Evolutionary conservation across 2,329 filamentous ascomycete species (phyloP), one percentile per base, ranked within the genome.

Genomic region (Dactylellina parvicollis): DNA sequence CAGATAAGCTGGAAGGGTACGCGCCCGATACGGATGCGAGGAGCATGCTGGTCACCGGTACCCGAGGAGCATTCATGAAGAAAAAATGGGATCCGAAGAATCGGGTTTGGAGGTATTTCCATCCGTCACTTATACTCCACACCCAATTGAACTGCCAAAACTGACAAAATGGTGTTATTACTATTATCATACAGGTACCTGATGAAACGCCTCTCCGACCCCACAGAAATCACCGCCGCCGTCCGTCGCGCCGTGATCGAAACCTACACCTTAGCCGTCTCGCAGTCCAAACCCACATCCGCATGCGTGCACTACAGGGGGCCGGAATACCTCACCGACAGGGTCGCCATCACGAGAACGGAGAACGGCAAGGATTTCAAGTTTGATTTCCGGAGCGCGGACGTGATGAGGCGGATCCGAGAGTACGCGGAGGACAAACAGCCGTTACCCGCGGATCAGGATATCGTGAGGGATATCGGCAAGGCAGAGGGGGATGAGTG

Each of bases 221-320:
- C 32, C 2, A 49, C 59, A n/a, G 50, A 65, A 47, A 55, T 72
- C 52, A 65, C 67, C n/a, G 59, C 67, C 24, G 67, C 67, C 3
- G 67, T 72, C 24, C 59, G 67, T 3, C 59, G 67, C 8, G 67
- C 67, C n/a, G 59, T 64, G 1, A 44, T 72, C 9, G 67, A 72
- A 65, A 65, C 67, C 1, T 72, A 60, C 36, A 50, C 59, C 8
- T 44, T 65, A 24, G 50, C 67, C 2, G 44, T 72, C 26, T 26
- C 59, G 1, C 44, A 47, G 18, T 65, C 67, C 1, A 57, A 72
- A 46, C 67, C 67, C n/a, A 28, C 42, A 12, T 14, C 55, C 14
- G 67, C 67, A n/a, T 72, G 67, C 38, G 59, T 65, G 7, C 16
- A n/a, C 30, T 72, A 72, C 52, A 64, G 30, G 34, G 67, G 67